Evolutionary conservation across 176 grass and related monocot genomes (phyloP).

Genomic region (Ananas comosus): DNA sequence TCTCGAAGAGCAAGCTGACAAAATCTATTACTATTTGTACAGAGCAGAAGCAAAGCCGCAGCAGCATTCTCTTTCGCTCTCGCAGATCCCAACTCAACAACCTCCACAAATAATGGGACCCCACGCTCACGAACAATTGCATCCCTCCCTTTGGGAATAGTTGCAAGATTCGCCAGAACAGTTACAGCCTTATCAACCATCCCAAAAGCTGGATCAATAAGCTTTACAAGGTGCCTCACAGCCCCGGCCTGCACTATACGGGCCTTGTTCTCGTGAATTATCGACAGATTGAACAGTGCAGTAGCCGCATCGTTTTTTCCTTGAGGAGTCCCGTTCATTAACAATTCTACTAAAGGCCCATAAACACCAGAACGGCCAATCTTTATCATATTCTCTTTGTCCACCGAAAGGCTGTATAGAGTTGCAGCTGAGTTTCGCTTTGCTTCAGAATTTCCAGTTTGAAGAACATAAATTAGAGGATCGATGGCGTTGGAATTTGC

Average conservation of each 20-base stretch:
- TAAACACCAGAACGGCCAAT: conserved; percentile 71
- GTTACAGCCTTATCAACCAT: conserved; percentile 80
- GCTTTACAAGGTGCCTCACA: conserved; percentile 56
- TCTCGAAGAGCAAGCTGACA: conserved; percentile 75
- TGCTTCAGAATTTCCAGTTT: conserved; percentile 64
- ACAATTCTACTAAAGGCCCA: conserved; percentile 58
- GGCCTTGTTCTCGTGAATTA: conserved; percentile 64
- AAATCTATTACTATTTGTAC: conserved; percentile 52
- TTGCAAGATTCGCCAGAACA: conserved; percentile 73
- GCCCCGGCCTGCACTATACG: conserved; percentile 69
- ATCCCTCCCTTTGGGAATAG: conserved; percentile 45
- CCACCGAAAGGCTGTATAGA: conserved; percentile 68
- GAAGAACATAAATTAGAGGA: conserved; percentile 65
- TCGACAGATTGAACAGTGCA: conserved; percentile 78
- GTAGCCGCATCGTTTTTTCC: conserved; percentile 85
- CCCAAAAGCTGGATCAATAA: conserved; percentile 79
- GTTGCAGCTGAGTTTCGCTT: conserved; percentile 73
- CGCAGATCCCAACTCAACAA: conserved; percentile 78
- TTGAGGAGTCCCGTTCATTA: conserved; percentile 45
- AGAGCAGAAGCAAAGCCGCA: conserved; percentile 62
- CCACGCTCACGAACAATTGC: conserved; percentile 48
- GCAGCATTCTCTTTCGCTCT: conserved; percentile 67
- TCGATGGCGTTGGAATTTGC: conserved; percentile 44
- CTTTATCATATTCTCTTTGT: conserved; percentile 54
- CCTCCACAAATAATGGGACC: conserved; percentile 65